Evolutionary conservation across 2,329 filamentous ascomycete genomes (phyloP).

Genomic region (Aspergillus arachidicola): DNA sequence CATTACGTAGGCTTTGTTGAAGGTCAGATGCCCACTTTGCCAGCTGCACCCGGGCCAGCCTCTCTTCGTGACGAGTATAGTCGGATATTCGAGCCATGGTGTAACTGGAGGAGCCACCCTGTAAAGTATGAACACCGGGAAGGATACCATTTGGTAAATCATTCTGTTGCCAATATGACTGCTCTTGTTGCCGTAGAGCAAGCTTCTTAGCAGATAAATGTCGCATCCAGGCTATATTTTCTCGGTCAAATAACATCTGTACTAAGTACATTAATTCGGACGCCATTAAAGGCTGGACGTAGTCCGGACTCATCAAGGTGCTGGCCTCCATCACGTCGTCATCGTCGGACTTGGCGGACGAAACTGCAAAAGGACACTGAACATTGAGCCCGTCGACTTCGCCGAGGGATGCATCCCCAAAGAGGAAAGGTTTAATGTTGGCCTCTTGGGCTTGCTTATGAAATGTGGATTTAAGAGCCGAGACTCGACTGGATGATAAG

Average conservation of each 20-base stretch:
- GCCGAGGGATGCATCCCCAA: constrained; percentile 49
- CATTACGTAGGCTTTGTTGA: constrained; percentile 73
- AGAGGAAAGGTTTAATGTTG: constrained; percentile 68
- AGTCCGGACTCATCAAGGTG: constrained; percentile 88
- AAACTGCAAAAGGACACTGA: constrained; percentile 70
- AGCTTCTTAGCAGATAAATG: constrained; percentile 83
- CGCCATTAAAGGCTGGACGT: constrained; percentile 74
- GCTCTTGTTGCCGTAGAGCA: constrained; percentile 64
- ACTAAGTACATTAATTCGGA: constrained; percentile 75
- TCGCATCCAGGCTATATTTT: constrained; percentile 78
- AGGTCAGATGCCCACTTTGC: constrained; percentile 82
- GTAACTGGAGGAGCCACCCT: constrained; percentile 50
- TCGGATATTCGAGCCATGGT: constrained; percentile 64
- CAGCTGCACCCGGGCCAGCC: constrained; percentile 68
- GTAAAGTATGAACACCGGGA: constrained; percentile 30
- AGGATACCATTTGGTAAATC: constrained; percentile 21
- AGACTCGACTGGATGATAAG: constrained; percentile 60
- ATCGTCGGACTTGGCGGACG: constrained; percentile 71
- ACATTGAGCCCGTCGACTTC: constrained; percentile 29
- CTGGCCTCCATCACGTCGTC: constrained; percentile 88
- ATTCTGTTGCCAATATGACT: constrained; percentile 13
- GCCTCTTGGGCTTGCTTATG: constrained; percentile 40
- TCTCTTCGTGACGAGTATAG: constrained; percentile 62
- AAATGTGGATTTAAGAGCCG: constrained; percentile 59
- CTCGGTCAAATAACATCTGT: constrained; percentile 72